Percentiles rank a stretch among this genome's conserved stretches.
Conservation (phyloP, 306 rosid genomes). For the Pyrus betulifolia region DNA sequence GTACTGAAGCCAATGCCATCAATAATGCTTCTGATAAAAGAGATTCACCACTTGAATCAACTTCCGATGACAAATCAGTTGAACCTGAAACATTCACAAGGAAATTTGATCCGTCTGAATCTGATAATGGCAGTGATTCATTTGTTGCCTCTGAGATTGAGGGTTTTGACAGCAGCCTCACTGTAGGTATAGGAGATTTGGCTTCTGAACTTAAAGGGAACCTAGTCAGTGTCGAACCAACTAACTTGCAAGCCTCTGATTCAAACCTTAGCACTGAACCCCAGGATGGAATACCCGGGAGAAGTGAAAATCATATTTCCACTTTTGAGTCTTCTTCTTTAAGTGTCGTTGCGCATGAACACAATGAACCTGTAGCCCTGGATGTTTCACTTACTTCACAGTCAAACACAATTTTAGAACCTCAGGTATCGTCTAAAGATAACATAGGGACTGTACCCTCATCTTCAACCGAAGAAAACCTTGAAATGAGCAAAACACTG, state of each 20-base stretch:
- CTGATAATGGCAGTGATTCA: conserved; percentile 44
- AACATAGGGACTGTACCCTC: conserved; percentile 26
- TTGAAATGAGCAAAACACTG: conserved; percentile 26
- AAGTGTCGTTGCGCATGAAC: conserved; percentile 14
- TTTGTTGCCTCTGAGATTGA: conserved; percentile 35
- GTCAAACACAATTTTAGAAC: conserved; percentile 31
- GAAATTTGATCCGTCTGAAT: conserved; percentile 8
- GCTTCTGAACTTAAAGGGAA: conserved; percentile 38
- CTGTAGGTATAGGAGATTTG: conserved; percentile 37
- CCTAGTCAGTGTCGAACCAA: conserved; percentile 32
- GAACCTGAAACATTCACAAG: conserved; percentile 1
- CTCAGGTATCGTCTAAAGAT: conserved; percentile 24
- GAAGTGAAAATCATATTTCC: conserved; percentile 26
- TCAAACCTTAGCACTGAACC: conserved; percentile 29
- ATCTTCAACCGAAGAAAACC: conserved; percentile 33
- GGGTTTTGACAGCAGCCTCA: conserved; percentile 34
- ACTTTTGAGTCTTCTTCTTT: conserved; percentile 16
- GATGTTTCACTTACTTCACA: conserved; percentile 27
- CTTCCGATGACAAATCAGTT: conserved; percentile 33
- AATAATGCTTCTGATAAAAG: conserved; percentile 36
- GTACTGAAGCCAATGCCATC: conserved; percentile 26
- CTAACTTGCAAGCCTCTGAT: conserved; percentile 27
- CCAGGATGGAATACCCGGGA: conserved; percentile 36
- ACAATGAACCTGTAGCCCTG: conserved; percentile 25
- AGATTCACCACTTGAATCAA: conserved; percentile 30